A percentile compares a stretch with the other conserved stretches of the same genome.
phyloP scores from a whole-genome alignment of 331 rosid species.

The Malus hybrid region DNA sequence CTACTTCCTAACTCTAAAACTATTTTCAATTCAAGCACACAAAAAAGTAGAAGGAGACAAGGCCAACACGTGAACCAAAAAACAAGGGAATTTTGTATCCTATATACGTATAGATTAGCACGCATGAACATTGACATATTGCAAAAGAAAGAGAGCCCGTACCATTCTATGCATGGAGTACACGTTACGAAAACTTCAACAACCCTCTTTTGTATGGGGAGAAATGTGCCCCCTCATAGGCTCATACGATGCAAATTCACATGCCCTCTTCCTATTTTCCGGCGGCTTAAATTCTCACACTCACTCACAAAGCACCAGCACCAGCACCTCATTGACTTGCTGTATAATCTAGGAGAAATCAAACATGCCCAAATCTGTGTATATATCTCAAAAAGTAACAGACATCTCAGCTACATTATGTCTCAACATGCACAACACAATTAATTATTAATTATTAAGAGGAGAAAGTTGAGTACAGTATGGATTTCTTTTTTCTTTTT shows the following conservation, averaged over 20 bases:
- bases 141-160: background rate
- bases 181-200: background rate
- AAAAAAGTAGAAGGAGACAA: too few species aligned
- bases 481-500: too few species aligned
- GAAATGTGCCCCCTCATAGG: background rate
- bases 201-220: background rate
- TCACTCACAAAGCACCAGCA: background rate
- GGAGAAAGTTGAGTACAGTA: too few species aligned
- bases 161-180: background rate
- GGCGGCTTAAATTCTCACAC: background rate
- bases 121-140: background rate
- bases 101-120: background rate
- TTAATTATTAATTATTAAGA: too few species aligned
- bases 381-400: background rate
- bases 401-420: background rate
- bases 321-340: background rate
- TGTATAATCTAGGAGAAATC: background rate
- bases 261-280: constrained; percentile 6
- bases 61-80: too few species aligned
- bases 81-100: too few species aligned
- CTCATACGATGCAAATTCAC: constrained; percentile 12
- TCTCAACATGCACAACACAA: background rate
- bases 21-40: too few species aligned
- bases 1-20: too few species aligned
- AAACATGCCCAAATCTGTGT: background rate